Percentiles rank a stretch among this genome's conserved stretches.
phyloP scores from a whole-genome alignment of 257 asterid species.

The Nicotiana knightiana region DNA sequence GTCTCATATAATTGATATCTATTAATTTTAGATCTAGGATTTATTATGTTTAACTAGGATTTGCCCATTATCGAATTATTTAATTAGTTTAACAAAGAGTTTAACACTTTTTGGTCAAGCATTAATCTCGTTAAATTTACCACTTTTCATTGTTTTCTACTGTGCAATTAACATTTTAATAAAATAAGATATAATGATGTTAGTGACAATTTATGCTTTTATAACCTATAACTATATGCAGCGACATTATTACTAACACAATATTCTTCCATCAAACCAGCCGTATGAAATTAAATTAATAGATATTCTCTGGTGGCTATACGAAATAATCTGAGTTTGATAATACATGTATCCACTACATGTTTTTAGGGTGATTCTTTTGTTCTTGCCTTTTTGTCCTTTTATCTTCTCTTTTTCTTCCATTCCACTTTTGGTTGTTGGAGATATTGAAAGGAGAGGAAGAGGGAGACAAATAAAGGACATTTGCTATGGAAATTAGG shows the following conservation, averaged over 20 bases:
- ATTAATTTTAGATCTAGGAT: no score
- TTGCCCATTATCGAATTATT: no score
- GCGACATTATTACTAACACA: neutral
- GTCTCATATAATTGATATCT: no score
- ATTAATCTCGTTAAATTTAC: no score
- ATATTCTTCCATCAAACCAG: neutral
- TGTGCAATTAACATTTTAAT: no score
- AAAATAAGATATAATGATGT: neutral
- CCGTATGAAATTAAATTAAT: neutral
- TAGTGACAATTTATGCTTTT: neutral
- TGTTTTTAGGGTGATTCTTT: neutral
- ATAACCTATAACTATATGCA: neutral
- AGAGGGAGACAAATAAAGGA: neutral
- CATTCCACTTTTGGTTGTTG: neutral
- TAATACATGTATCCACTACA: neutral
- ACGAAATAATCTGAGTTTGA: neutral
- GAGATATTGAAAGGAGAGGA: neutral
- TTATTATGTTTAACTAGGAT: no score
- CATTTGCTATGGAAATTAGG: slow-evolving; percentile 1
- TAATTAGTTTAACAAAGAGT: no score
- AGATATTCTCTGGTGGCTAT: neutral
- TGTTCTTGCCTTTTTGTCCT: neutral
- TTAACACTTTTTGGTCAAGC: no score
- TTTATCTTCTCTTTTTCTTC: no score
- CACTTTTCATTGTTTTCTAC: no score